These are phyloP conservation scores for Leishmania mexicana DNA, from an alignment of 208 protist species.

Conservation along the genomic window DNA sequence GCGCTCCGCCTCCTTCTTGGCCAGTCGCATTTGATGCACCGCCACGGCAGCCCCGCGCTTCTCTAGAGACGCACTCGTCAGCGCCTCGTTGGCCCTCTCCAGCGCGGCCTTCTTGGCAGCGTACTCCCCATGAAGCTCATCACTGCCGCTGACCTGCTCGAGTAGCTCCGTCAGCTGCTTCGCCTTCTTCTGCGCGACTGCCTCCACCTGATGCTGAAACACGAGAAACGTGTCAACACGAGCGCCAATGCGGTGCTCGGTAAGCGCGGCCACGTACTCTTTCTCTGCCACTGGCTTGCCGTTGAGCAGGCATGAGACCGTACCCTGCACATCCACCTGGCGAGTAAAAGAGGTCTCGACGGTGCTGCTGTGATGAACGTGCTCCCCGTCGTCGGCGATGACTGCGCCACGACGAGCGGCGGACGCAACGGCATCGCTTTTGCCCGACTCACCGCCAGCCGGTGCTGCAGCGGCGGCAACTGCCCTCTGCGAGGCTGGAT, in stretches of 20 bases:
- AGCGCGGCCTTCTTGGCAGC: conserved; percentile 65
- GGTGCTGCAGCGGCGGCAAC: conserved; percentile 8
- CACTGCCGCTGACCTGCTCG: conserved; percentile 96
- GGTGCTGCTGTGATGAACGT: conserved; percentile 5
- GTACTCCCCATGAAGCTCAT: conserved; percentile 94
- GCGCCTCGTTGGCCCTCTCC: conserved; percentile 78
- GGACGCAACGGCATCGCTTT: background rate
- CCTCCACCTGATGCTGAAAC: conserved; percentile 97
- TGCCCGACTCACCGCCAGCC: background rate
- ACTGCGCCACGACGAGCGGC: conserved; percentile 4
- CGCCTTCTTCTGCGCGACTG: conserved; percentile 93
- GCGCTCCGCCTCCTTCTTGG: conserved; percentile 96
- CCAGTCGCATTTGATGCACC: conserved; percentile 94
- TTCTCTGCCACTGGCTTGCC: conserved; percentile 66
- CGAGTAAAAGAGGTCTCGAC: conserved; percentile 86
- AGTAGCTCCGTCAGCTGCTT: conserved; percentile 96
- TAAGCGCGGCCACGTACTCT: conserved; percentile 86
- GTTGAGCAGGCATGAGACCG: conserved; percentile 79
- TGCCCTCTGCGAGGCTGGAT: conserved; percentile 12
- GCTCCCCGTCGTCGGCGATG: conserved; percentile 11
- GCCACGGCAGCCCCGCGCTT: conserved; percentile 90
- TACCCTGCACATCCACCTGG: conserved; percentile 56
- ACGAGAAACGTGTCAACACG: conserved; percentile 96
- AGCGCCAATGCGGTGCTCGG: conserved; percentile 77
- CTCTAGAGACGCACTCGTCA: conserved; percentile 82